These are phyloP conservation scores for Talaromyces sp. DNA, from an alignment of 2,329 filamentous ascomycete species.

Conservation along the genomic window DNA sequence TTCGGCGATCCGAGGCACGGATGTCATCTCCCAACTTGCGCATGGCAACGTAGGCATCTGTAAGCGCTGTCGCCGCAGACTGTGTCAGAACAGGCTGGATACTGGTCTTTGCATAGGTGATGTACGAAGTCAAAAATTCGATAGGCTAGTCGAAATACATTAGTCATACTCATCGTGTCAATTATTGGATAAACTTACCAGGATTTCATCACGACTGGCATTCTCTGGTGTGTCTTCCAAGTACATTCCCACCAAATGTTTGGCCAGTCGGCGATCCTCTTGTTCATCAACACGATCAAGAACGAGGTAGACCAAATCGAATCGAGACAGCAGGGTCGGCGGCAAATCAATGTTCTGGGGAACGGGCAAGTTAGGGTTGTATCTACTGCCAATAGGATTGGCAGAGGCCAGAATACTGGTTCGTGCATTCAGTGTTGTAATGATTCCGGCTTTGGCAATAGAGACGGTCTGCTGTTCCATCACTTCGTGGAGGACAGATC, in stretches of 20 bases:
- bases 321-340: conserved; percentile 88
- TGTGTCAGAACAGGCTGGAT: conserved; percentile 77
- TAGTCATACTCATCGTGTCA: conserved; percentile 13
- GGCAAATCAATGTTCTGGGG: conserved; percentile 98
- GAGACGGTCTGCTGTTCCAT: conserved; percentile 78
- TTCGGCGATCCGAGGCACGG: conserved; percentile 84
- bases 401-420: conserved; percentile 95
- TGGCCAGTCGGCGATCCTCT: conserved; percentile 78
- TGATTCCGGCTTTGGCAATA: conserved; percentile 72
- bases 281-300: conserved; percentile 90
- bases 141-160: conserved; percentile 58
- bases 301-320: conserved; percentile 94
- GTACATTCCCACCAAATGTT: conserved; percentile 93
- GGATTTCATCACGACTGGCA: conserved; percentile 67
- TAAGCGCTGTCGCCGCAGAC: conserved; percentile 75
- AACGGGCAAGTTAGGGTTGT: conserved; percentile 91
- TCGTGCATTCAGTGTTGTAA: conserved; percentile 85
- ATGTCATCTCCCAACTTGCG: conserved; percentile 85
- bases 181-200: conserved; percentile 52
- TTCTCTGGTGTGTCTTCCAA: conserved; percentile 90
- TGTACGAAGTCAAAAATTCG: conserved; percentile 93
- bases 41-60: conserved; percentile 88
- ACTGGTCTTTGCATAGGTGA: conserved; percentile 86
- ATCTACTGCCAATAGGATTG: conserved; percentile 96
- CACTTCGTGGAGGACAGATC: conserved; percentile 71